Conservation (phyloP, 129 eudicot genomes). For the Helianthus tuberosus region DNA sequence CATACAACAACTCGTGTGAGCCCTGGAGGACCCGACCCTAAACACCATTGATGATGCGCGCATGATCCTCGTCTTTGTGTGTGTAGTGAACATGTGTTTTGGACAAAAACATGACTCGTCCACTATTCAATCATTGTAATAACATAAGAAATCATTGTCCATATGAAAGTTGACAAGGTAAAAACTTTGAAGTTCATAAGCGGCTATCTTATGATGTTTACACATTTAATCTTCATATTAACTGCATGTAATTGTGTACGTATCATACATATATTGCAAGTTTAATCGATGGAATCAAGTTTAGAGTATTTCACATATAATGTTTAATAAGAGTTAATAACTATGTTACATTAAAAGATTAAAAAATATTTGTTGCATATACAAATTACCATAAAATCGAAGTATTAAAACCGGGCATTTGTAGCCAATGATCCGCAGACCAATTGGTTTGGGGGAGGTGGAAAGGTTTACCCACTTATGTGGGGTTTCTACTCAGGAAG, state of each 20-base stretch:
- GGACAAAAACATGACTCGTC: not conserved
- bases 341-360: not conserved
- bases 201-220: not conserved
- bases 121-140: not conserved
- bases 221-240: not conserved
- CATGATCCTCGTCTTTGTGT: not conserved
- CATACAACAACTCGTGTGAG: constrained; percentile 32
- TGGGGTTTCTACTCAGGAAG: no score
- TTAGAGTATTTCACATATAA: not conserved
- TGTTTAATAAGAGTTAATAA: not conserved
- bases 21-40: constrained; percentile 47
- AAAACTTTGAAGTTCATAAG: not conserved
- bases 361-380: not conserved
- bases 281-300: not conserved
- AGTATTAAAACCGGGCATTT: no score
- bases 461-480: no score
- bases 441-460: no score
- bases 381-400: not conserved
- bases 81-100: not conserved
- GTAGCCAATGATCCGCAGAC: no score
- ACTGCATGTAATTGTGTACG: not conserved
- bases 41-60: constrained; percentile 29
- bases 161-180: not conserved
- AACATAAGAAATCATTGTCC: not conserved
- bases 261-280: not conserved